Percentiles rank a stretch among this genome's conserved stretches.
Evolutionary conservation across 805 yeast genomes (phyloP).

Genomic region (Ogataea haglerorum): DNA sequence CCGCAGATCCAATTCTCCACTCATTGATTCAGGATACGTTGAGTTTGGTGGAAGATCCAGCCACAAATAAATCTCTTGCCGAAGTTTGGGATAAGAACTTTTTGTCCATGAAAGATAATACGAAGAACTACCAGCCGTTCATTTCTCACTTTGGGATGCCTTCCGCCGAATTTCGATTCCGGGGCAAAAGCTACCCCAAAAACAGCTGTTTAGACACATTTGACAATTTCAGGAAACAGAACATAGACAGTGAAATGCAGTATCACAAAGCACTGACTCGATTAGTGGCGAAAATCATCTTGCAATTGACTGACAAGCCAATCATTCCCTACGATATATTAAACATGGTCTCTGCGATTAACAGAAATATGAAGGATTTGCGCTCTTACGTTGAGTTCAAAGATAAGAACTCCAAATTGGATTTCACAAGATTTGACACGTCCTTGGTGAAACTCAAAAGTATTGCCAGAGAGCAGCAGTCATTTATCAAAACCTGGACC

Average conservation of each 20-base stretch:
- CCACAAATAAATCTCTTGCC: conserved; percentile 21
- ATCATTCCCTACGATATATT: conserved; percentile 64
- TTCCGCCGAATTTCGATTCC: conserved; percentile 55
- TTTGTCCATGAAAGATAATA: conserved; percentile 26
- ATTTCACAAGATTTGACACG: conserved; percentile 28
- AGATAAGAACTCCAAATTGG: conserved; percentile 14
- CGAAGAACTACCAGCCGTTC: conserved; percentile 70
- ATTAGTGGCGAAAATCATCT: conserved; percentile 46
- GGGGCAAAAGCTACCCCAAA: conserved; percentile 38
- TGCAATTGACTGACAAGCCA: conserved; percentile 73
- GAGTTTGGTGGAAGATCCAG: conserved; percentile 26
- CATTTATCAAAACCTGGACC: conserved; percentile 65
- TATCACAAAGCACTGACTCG: conserved; percentile 56
- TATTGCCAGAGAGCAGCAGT: conserved; percentile 45
- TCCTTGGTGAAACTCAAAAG: conserved; percentile 37
- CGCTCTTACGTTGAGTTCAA: conserved; percentile 33
- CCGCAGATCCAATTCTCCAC: conserved; percentile 58
- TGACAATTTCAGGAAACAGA: conserved; percentile 44
- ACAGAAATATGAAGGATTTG: conserved; percentile 45
- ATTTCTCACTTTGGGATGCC: conserved; percentile 65
- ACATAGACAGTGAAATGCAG: conserved; percentile 54
- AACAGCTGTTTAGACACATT: conserved; percentile 64
- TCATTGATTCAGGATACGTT: conserved; percentile 44
- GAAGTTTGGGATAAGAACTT: conserved; percentile 23
- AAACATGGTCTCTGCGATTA: conserved; percentile 43